These are phyloP conservation scores for Rhodotorula sp. DNA, from an alignment of 1,284 basidiomycete genomes.

Conservation along the genomic window DNA sequence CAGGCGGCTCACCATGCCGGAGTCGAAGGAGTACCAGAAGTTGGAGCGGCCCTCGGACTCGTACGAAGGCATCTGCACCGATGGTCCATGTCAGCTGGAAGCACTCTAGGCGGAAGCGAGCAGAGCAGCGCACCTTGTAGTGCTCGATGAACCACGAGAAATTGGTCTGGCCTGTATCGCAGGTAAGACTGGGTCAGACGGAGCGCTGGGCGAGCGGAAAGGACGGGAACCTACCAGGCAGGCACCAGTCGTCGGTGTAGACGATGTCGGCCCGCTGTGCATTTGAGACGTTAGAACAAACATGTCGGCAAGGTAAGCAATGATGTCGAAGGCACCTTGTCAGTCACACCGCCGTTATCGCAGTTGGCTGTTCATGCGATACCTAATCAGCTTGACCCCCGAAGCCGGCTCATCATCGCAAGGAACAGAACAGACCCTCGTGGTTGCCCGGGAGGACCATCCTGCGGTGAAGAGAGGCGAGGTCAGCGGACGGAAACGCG, in stretches of 20 bases:
- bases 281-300: too few relatives aligned
- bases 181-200: not conserved
- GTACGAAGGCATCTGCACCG: constrained; percentile 40
- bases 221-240: constrained; percentile 45
- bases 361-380: constrained; percentile 9
- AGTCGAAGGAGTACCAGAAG: constrained; percentile 47
- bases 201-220: not conserved
- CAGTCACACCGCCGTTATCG: constrained; percentile 27
- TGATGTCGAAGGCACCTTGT: too few relatives aligned
- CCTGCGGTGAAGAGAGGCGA: not conserved
- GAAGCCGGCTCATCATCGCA: too few relatives aligned
- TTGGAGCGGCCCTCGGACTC: constrained; percentile 40
- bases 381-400: not conserved
- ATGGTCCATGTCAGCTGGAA: not conserved
- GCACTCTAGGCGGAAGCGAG: too few relatives aligned
- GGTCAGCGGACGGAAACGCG: too few relatives aligned
- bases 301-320: too few relatives aligned
- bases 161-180: constrained; percentile 10
- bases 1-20: not conserved
- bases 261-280: constrained; percentile 41
- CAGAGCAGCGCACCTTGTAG: constrained; percentile 28
- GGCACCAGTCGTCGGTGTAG: constrained; percentile 43
- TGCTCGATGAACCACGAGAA: constrained; percentile 40
- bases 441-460: constrained; percentile 23
- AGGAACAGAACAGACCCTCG: too few relatives aligned